These are phyloP conservation scores for Stachybotrys elegans DNA, from an alignment of 2,329 filamentous ascomycete species.

Conservation along the genomic window DNA sequence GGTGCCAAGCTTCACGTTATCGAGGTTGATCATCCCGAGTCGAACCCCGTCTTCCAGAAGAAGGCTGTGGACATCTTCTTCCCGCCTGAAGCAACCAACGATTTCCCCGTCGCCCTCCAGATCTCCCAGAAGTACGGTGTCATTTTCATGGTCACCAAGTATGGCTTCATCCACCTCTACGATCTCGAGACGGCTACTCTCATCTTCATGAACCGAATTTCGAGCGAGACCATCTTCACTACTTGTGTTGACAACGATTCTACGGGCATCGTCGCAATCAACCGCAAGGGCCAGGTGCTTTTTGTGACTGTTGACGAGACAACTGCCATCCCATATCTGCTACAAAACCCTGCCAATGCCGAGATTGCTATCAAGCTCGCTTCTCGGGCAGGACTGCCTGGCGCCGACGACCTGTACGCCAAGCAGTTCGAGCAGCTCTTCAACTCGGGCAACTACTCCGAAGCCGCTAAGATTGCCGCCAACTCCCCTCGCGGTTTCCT, in stretches of 20 bases:
- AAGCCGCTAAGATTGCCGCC: constrained; percentile 92
- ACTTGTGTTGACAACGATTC: constrained; percentile 80
- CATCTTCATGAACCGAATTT: constrained; percentile 99
- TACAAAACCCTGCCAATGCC: constrained; percentile 92
- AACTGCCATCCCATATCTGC: constrained; percentile 87
- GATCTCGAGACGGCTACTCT: constrained; percentile 92
- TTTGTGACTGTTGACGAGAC: constrained; percentile 90
- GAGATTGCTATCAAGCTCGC: constrained; percentile 94
- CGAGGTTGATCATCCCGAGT: constrained; percentile 88
- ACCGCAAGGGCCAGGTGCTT: constrained; percentile 94
- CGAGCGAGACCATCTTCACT: constrained; percentile 97
- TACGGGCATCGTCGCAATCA: constrained; percentile 87
- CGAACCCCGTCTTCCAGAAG: constrained; percentile 87
- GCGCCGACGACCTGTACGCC: constrained; percentile 88
- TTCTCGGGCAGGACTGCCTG: constrained; percentile 86
- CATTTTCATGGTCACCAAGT: constrained; percentile 96
- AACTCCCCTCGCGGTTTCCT: constrained; percentile 96
- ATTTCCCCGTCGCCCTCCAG: constrained; percentile 97
- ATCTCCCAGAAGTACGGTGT: constrained; percentile 95
- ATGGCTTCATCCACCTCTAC: constrained; percentile 98
- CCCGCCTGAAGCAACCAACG: constrained; percentile 88
- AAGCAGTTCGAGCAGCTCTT: constrained; percentile 90
- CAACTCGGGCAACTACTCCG: constrained; percentile 71
- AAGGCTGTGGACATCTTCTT: constrained; percentile 98
- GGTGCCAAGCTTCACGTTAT: constrained; percentile 96